Evolutionary conservation across 331 rosid species (phyloP).

Genomic region (Rosa hybrid): DNA sequence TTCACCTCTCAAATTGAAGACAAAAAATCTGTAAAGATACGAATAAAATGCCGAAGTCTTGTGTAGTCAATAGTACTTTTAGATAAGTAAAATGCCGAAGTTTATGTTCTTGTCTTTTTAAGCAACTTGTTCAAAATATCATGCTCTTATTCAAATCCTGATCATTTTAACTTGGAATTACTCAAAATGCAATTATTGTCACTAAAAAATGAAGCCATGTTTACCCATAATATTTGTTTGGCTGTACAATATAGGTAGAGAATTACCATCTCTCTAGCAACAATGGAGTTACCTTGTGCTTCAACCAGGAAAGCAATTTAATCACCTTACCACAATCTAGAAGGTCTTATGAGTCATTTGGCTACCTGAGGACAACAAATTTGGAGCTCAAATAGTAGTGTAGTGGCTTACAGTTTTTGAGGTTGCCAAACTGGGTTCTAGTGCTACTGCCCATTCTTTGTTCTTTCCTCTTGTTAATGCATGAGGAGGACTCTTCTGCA

Average conservation of each 20-base stretch:
- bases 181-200: not conserved
- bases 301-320: not conserved
- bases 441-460: conserved; percentile 4
- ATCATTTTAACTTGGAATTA: not conserved
- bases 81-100: not conserved
- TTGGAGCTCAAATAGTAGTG: not conserved
- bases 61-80: not conserved
- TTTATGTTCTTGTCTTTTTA: not conserved
- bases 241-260: not conserved
- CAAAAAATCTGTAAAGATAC: not conserved
- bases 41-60: not conserved
- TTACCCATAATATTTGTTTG: not conserved
- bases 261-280: not conserved
- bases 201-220: not conserved
- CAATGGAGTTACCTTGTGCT: not conserved
- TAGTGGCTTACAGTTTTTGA: not conserved
- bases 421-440: not conserved
- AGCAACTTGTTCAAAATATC: not conserved
- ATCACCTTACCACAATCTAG: not conserved
- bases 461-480: conserved; percentile 8
- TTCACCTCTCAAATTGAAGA: not conserved
- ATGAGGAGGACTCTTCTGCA: not conserved
- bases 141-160: not conserved
- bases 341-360: not conserved
- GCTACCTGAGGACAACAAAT: not conserved